phyloP scores from a whole-genome alignment of 2,329 filamentous ascomycete species.

The Tolypocladium endophyticum region DNA sequence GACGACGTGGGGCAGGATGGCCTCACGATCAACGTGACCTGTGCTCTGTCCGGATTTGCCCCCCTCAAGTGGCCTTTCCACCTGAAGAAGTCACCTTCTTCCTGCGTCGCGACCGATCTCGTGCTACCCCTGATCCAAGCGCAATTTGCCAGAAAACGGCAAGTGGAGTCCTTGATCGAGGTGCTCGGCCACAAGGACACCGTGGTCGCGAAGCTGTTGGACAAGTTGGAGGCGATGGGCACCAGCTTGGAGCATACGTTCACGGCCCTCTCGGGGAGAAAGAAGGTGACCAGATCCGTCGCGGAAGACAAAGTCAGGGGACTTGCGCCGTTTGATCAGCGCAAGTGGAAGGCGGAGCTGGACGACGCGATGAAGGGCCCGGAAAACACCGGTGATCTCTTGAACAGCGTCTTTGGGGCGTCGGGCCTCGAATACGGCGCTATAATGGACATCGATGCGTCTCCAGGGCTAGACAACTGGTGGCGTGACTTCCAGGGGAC shows the following conservation, averaged over 20 bases:
- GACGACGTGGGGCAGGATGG: conserved; percentile 27
- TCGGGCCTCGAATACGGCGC: conserved; percentile 19
- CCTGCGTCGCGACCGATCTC: conserved; percentile 34
- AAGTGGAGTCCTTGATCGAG: conserved; percentile 31
- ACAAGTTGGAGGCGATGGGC: conserved; percentile 43
- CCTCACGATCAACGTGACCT: conserved; percentile 43
- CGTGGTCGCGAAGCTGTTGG: conserved; percentile 37
- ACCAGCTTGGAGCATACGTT: conserved; percentile 44
- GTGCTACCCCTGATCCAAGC: conserved; percentile 41
- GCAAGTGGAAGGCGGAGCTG: conserved; percentile 25
- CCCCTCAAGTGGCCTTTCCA: conserved; percentile 56
- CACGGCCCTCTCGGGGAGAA: conserved; percentile 36
- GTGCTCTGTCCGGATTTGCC: conserved; percentile 52
- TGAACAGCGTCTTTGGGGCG: conserved; percentile 30
- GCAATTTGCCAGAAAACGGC: conserved; percentile 26
- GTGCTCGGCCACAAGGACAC: conserved; percentile 39
- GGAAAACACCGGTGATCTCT: conserved; percentile 23
- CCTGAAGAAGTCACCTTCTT: conserved; percentile 34
- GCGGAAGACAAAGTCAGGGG: conserved; percentile 41
- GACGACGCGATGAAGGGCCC: conserved; percentile 12
- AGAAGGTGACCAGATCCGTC: conserved; percentile 29
- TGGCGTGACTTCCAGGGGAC: conserved; percentile 32
- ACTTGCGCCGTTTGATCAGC: conserved; percentile 35
- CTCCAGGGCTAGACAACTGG: conserved; percentile 33
- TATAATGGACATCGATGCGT: conserved; percentile 18